Evolutionary conservation across 1,284 basidiomycete genomes (phyloP), one percentile per base, ranked within the genome.

Genomic region (Uromyces viciae-fabae): DNA sequence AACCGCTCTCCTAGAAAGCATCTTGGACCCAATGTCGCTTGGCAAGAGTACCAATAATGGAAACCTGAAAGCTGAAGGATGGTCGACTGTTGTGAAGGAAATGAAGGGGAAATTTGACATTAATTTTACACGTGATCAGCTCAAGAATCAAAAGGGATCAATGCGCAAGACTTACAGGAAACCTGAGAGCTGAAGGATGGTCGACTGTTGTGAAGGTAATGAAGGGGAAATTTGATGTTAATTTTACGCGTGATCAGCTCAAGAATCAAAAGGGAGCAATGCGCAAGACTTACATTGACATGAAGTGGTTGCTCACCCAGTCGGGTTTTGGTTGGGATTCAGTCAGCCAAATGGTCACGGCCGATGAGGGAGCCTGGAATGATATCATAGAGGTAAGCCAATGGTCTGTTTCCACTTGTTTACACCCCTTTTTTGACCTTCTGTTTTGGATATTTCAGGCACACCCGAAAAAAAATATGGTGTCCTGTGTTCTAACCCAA

Each of bases 241-340:
- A 1, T 0, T 58, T 73, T n/a, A 22, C 28, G 5, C 0, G 17
- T 0, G 22, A 19, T n/a, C 71, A 73, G 14, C 38, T 73, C 31
- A 73, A 73, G 19, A 56, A 73, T 22, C 46, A 73, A 25, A 73
- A 73, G 22, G 71, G 38, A 1, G 11, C 3, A 8, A 42, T 56
- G 36, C 22, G 71, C 19, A 69, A 69, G 15, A 0, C 22, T 0
- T 69, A 46, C 14, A 46, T 73, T 22, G 19, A 56, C 36, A 33
- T 36, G 38, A 56, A 56, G 22, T 56, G 38, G 9, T 11, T 54
- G 11, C 36, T 73, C 25, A 11, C 17, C 7, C 71, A 73, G 33
- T 73, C 36, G 31, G 71, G 49, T 11, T 33, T 58, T 73, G 71
- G 71, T 1, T 73, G 71, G 71, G 33, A 73, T 40, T 11, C 25